Evolutionary conservation across 2,329 filamentous ascomycete species (phyloP).

Genomic region (Laburnicola sp.): DNA sequence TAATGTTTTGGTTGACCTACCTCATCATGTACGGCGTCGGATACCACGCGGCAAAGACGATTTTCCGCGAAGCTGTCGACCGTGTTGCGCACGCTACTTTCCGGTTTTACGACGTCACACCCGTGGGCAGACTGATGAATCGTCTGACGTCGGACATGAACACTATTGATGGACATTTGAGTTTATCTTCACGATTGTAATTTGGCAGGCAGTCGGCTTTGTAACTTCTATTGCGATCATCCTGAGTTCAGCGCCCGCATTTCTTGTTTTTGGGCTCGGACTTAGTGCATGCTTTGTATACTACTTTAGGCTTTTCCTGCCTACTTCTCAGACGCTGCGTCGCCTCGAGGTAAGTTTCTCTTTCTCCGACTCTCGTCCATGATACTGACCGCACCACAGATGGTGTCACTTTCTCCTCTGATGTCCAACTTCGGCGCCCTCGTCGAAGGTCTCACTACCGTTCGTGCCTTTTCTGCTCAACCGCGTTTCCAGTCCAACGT

Average conservation of each 20-base stretch:
- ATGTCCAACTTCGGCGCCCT: conserved; percentile 93
- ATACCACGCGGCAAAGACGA: conserved; percentile 72
- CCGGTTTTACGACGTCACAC: conserved; percentile 88
- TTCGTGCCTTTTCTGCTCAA: conserved; percentile 80
- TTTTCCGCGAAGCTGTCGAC: conserved; percentile 74
- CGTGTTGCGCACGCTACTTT: conserved; percentile 80
- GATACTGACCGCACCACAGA: conserved; percentile 45
- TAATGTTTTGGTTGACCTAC: conserved; percentile 61
- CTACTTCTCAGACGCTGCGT: conserved; percentile 79
- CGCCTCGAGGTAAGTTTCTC: conserved; percentile 63
- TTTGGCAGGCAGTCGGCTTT: conserved; percentile 72
- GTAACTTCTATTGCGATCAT: conserved; percentile 75
- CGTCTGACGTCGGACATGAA: conserved; percentile 87
- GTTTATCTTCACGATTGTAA: conserved; percentile 71
- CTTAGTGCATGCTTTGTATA: conserved; percentile 71
- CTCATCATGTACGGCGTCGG: conserved; percentile 74
- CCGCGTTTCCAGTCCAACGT: conserved; percentile 78
- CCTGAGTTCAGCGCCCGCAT: conserved; percentile 73
- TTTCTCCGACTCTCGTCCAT: not conserved
- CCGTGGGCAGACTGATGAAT: conserved; percentile 89
- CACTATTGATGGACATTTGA: conserved; percentile 85
- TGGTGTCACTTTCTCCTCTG: conserved; percentile 83
- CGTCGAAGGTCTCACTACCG: conserved; percentile 81
- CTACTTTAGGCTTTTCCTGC: conserved; percentile 77
- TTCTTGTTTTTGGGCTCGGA: conserved; percentile 70